A percentile compares a stretch with the other conserved stretches of the same genome.
Conservation (phyloP, 2,329 filamentous ascomycete genomes). For the Stenocarpella maydis region DNA sequence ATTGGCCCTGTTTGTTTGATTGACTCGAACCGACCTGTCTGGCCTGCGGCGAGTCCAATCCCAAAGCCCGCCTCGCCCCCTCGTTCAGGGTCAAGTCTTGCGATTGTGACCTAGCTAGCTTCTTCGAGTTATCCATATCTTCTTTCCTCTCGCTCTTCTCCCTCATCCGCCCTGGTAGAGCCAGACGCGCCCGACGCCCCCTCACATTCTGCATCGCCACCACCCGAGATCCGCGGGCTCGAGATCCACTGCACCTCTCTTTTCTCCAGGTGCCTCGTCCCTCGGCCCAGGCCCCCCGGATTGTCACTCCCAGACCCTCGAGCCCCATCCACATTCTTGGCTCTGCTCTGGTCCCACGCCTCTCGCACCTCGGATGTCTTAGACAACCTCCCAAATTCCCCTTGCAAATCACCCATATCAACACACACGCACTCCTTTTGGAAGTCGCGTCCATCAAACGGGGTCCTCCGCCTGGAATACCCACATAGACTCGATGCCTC, state of each 20-base stretch:
- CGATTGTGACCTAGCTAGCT: too few relatives aligned
- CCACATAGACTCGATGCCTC: conserved; percentile 36
- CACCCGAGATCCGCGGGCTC: conserved; percentile 20
- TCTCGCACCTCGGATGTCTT: conserved; percentile 4
- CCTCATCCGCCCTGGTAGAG: conserved; percentile 18
- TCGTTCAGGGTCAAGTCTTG: background rate
- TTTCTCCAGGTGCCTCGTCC: too few relatives aligned
- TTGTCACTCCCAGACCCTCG: conserved; percentile 11
- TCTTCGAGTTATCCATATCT: too few relatives aligned
- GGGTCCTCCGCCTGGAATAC: background rate
- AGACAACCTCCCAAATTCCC: background rate
- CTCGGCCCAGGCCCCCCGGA: conserved; percentile 11
- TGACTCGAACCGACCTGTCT: conserved; percentile 14
- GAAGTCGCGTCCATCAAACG: background rate
- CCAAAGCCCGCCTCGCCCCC: background rate
- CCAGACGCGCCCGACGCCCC: conserved; percentile 10
- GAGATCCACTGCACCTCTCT: conserved; percentile 29
- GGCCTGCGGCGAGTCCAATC: background rate
- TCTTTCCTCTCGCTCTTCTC: too few relatives aligned
- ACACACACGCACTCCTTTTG: background rate
- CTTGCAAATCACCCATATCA: background rate
- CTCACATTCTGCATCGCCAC: conserved; percentile 20
- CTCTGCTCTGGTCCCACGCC: conserved; percentile 5
- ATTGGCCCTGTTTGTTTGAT: conserved; percentile 9
- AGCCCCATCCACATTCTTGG: conserved; percentile 25